Percentiles rank a stretch among this genome's conserved stretches.
Evolutionary conservation across 225 moss, liverwort and hornwort genomes (phyloP).

Genomic region (Asterella californica): DNA sequence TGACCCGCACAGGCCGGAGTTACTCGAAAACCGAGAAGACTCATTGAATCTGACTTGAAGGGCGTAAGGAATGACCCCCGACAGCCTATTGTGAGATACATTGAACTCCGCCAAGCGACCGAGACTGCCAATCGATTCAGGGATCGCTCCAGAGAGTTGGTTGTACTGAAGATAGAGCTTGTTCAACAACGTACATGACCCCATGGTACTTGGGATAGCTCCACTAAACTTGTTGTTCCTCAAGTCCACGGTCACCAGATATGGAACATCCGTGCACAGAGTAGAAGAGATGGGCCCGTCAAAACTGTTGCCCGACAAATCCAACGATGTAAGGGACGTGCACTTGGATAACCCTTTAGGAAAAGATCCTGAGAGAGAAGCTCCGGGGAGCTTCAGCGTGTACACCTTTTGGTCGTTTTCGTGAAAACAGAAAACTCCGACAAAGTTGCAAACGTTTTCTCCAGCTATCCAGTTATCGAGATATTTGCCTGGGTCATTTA

Average conservation of each 20-base stretch:
- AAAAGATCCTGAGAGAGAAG: constrained; percentile 57
- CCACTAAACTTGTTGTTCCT: constrained; percentile 56
- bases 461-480: constrained; percentile 48
- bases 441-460: constrained; percentile 49
- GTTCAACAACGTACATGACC: constrained; percentile 65
- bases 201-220: constrained; percentile 51
- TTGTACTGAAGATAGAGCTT: constrained; percentile 61
- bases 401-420: constrained; percentile 56
- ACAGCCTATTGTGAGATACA: constrained; percentile 67
- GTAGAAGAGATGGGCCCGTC: constrained; percentile 63
- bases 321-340: constrained; percentile 52
- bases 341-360: constrained; percentile 66
- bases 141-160: constrained; percentile 58
- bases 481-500: constrained; percentile 54
- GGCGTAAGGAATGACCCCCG: constrained; percentile 47
- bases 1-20: constrained; percentile 56
- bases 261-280: constrained; percentile 63
- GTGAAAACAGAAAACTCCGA: constrained; percentile 66
- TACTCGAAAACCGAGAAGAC: constrained; percentile 44
- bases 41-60: constrained; percentile 51
- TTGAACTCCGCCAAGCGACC: constrained; percentile 59
- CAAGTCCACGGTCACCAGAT: constrained; percentile 58
- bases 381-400: constrained; percentile 53
- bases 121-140: constrained; percentile 55
- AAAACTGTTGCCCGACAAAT: constrained; percentile 72